Base-by-base conservation (phyloP, 2,329 filamentous ascomycete genomes). In the Acrocalymma vagum region DNA sequence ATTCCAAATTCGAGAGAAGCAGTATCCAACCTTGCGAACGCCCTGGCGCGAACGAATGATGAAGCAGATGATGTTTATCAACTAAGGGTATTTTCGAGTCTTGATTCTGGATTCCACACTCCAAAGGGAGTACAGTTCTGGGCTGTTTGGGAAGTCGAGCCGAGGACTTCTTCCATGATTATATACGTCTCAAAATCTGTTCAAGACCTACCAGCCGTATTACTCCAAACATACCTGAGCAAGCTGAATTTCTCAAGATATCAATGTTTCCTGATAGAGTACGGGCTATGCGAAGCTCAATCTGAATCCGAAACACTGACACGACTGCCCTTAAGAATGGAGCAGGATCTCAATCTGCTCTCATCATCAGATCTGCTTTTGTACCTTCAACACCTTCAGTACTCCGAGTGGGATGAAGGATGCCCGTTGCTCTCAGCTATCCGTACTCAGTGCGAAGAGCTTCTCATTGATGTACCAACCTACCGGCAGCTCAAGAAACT, bases 71-170 rank as follows among this genome's bases (percentile, higher is more conserved):
- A 65, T 31, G 43, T 42, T 5, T 58, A 65, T 18, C 57, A 63
- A 26, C 31, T 69, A 3, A 60, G 63, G 25, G 62, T 67, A 10
- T 68, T 58, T 27, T 43, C 45, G 35, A 64, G 64, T 13, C 61
- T 70, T n/a, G 65, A 69, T 38, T 70, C 67, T n/a, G 67, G 67
- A 0, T 69, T 69, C 17, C 65, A 65, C 26, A 65, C 60, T 9
- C 63, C 66, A 5, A 45, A 43, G 11, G 61, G 59, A 7, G 51
- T 49, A 11, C 65, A 68, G 30, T 68, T 69, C 29, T 70, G 67
- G 67, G 50, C 62, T 11, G 57, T 70, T 9, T 68, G 58, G 53
- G 66, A 70, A 42, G 27, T 58, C 1, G 62, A 69, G 10, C 53
- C 50, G 15, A 48, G 60, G 21, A 62, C 63, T 5, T 60, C 55